Conservation (phyloP, 192 early-diverging fungal genomes). For the Coemansia sp. region DNA sequence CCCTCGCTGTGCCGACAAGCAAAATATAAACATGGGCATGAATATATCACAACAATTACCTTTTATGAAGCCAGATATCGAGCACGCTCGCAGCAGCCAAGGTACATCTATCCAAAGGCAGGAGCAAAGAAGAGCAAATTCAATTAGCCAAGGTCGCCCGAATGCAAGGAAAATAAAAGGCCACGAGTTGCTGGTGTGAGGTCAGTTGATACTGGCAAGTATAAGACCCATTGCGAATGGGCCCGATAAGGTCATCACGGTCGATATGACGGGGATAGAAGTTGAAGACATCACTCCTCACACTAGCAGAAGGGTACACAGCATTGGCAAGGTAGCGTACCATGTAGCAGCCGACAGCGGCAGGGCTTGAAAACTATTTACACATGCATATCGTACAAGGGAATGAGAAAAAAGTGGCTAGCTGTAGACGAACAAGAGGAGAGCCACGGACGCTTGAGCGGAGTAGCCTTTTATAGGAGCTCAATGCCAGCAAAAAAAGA, state of each 20-base stretch:
- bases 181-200: slow-evolving; percentile 6
- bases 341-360: not conserved
- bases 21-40: not conserved
- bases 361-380: not conserved
- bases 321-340: not conserved
- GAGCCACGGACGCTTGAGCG: not conserved
- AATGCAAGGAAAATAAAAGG: not conserved
- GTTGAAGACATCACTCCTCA: slow-evolving; percentile 42
- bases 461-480: not conserved
- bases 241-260: slow-evolving; percentile 41
- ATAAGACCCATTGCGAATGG: slow-evolving; percentile 52
- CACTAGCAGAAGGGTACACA: not conserved
- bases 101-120: not conserved
- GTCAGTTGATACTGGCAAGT: slow-evolving; percentile 53
- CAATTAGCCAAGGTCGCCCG: not conserved
- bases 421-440: not conserved
- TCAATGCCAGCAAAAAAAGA: not conserved
- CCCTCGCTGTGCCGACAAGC: not conserved
- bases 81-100: not conserved
- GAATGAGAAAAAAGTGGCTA: not conserved
- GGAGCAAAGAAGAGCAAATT: not conserved
- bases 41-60: not conserved
- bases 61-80: not conserved
- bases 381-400: not conserved
- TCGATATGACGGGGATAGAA: slow-evolving; percentile 50